phyloP scores from a whole-genome alignment of 176 grass and related monocot genomes.

The Hordeum marinum region DNA sequence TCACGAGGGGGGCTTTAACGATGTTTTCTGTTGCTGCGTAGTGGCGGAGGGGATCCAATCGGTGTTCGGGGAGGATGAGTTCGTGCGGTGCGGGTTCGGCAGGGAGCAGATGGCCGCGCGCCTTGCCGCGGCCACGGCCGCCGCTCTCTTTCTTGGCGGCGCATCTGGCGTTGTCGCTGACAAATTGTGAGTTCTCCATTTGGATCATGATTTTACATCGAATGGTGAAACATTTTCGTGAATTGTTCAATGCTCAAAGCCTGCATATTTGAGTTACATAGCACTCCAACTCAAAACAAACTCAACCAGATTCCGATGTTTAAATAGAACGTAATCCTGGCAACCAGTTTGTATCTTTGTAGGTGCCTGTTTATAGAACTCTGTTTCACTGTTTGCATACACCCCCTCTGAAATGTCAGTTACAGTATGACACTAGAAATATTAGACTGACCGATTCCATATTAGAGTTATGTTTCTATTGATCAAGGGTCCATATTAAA shows the following conservation, averaged over 20 bases:
- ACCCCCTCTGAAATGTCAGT: neutral
- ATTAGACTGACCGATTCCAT: neutral
- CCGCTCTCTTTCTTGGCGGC: constrained; percentile 51
- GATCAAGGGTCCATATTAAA: neutral
- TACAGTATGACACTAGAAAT: neutral
- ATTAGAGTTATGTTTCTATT: neutral
- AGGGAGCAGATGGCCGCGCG: constrained; percentile 61
- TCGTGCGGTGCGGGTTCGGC: constrained; percentile 46
- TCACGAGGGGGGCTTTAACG: neutral
- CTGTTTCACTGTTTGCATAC: neutral
- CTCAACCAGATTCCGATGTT: neutral
- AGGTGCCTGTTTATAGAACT: neutral
- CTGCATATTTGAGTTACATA: neutral
- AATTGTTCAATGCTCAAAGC: neutral
- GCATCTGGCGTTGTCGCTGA: constrained; percentile 71
- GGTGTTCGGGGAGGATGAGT: constrained; percentile 79
- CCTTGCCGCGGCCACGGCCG: constrained; percentile 31
- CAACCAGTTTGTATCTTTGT: neutral
- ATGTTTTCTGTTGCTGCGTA: constrained; percentile 25
- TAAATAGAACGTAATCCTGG: neutral
- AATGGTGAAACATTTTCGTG: neutral
- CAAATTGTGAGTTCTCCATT: constrained; percentile 42
- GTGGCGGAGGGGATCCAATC: constrained; percentile 66
- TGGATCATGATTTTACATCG: neutral
- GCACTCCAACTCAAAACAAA: neutral